These are phyloP conservation scores for Oehlia diaphana DNA, from an alignment of 192 early-diverging fungal genomes.

Conservation along the genomic window DNA sequence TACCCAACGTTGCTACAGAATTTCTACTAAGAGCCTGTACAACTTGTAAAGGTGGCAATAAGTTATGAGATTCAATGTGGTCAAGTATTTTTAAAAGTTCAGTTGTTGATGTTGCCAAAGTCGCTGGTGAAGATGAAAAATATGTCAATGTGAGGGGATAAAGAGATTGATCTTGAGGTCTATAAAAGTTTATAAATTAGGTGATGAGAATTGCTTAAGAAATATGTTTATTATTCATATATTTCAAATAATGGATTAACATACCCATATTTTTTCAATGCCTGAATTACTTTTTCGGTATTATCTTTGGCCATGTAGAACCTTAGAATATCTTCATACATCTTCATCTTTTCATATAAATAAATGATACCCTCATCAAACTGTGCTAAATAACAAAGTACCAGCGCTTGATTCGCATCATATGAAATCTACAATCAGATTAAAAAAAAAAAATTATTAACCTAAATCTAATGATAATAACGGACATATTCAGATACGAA, in stretches of 20 bases:
- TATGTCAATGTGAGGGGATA: constrained; percentile 72
- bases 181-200: constrained; percentile 25
- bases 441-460: background rate
- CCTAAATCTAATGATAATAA: background rate
- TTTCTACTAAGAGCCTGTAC: constrained; percentile 81
- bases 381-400: constrained; percentile 82
- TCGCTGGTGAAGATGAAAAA: constrained; percentile 69
- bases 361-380: constrained; percentile 87
- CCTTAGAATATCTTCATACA: constrained; percentile 71
- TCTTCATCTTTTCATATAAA: constrained; percentile 81
- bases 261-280: constrained; percentile 64
- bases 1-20: constrained; percentile 82
- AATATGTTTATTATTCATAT: background rate
- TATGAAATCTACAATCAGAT: constrained; percentile 52
- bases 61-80: constrained; percentile 81
- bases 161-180: constrained; percentile 63
- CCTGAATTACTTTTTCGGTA: constrained; percentile 61
- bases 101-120: constrained; percentile 52
- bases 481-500: background rate
- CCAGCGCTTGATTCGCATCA: constrained; percentile 90
- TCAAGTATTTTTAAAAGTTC: constrained; percentile 70
- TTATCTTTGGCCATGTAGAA: constrained; percentile 75
- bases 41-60: constrained; percentile 89
- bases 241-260: background rate
- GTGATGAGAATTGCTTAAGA: background rate